Evolutionary conservation across 306 rosid genomes (phyloP).

Genomic region (Dicorynia guianensis): DNA sequence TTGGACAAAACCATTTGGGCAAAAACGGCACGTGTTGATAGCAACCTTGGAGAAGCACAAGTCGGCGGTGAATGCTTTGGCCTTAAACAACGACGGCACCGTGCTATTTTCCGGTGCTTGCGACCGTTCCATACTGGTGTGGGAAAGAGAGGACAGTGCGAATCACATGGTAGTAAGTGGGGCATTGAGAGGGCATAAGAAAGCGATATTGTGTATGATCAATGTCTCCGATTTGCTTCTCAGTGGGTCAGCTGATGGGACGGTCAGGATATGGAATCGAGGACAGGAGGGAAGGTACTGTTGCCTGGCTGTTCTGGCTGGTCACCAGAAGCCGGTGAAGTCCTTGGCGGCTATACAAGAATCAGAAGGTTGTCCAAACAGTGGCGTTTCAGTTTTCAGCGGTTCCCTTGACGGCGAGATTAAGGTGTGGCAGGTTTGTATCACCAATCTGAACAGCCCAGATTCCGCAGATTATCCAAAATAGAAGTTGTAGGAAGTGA

Average conservation of each 20-base stretch:
- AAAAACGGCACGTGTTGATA: slow-evolving; percentile 61
- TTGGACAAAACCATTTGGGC: slow-evolving; percentile 65
- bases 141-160: slow-evolving; percentile 93
- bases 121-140: slow-evolving; percentile 87
- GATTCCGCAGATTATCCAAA: neutral
- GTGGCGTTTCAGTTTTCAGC: slow-evolving; percentile 63
- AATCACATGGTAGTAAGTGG: slow-evolving; percentile 85
- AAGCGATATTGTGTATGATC: slow-evolving; percentile 72
- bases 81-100: slow-evolving; percentile 81
- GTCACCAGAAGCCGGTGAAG: slow-evolving; percentile 80
- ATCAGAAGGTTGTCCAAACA: slow-evolving; percentile 33
- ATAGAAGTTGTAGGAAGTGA: neutral
- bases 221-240: slow-evolving; percentile 65
- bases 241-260: slow-evolving; percentile 91
- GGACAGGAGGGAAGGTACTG: slow-evolving; percentile 57
- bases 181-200: slow-evolving; percentile 83
- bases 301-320: slow-evolving; percentile 68
- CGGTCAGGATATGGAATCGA: slow-evolving; percentile 88
- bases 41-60: slow-evolving; percentile 86
- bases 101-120: slow-evolving; percentile 87
- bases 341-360: slow-evolving; percentile 63
- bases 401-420: slow-evolving; percentile 88
- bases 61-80: slow-evolving; percentile 86
- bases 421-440: slow-evolving; percentile 76
- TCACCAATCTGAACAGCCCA: slow-evolving; percentile 6